phyloP scores from a whole-genome alignment of 1,284 basidiomycete species.

The Boletus sp. region DNA sequence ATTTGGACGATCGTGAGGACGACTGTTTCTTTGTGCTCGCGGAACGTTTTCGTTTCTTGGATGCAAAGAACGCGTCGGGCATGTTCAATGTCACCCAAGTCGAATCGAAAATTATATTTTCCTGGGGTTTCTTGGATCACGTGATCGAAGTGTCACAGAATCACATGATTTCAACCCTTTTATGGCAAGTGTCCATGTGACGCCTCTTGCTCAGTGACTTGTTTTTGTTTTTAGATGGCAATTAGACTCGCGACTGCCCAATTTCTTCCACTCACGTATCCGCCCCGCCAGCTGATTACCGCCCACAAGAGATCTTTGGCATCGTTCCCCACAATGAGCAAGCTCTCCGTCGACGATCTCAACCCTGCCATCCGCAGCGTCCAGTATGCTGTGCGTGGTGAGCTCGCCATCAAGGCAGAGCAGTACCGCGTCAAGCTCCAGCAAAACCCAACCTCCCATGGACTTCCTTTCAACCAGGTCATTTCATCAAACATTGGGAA shows the following conservation, averaged over 20 bases:
- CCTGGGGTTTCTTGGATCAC: too few relatives aligned
- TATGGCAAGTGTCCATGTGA: slow-evolving; percentile 4
- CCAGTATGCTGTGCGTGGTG: slow-evolving; percentile 96
- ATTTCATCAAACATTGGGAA: slow-evolving; percentile 98
- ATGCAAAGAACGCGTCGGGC: slow-evolving; percentile 81
- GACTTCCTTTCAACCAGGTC: slow-evolving; percentile 83
- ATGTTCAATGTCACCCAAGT: slow-evolving; percentile 37
- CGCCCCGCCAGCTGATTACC: neutral
- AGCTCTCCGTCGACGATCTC: slow-evolving; percentile 58
- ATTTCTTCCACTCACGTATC: slow-evolving; percentile 1
- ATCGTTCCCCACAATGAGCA: slow-evolving; percentile 42
- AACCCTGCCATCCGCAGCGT: slow-evolving; percentile 88
- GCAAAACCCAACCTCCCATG: slow-evolving; percentile 40
- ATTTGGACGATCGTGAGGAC: slow-evolving; percentile 22
- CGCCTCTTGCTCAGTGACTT: neutral
- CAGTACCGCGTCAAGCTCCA: slow-evolving; percentile 70
- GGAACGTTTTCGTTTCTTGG: slow-evolving; percentile 65
- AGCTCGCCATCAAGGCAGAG: slow-evolving; percentile 93
- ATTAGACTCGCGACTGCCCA: neutral
- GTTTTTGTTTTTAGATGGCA: slow-evolving; percentile 12
- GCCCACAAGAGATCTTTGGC: slow-evolving; percentile 1
- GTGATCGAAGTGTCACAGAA: too few relatives aligned
- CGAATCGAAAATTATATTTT: slow-evolving; percentile 31
- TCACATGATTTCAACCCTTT: neutral
- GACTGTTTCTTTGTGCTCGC: slow-evolving; percentile 27